Evolutionary conservation across 73 alveolate species (phyloP).

Genomic region (Blepharisma stoltei): DNA sequence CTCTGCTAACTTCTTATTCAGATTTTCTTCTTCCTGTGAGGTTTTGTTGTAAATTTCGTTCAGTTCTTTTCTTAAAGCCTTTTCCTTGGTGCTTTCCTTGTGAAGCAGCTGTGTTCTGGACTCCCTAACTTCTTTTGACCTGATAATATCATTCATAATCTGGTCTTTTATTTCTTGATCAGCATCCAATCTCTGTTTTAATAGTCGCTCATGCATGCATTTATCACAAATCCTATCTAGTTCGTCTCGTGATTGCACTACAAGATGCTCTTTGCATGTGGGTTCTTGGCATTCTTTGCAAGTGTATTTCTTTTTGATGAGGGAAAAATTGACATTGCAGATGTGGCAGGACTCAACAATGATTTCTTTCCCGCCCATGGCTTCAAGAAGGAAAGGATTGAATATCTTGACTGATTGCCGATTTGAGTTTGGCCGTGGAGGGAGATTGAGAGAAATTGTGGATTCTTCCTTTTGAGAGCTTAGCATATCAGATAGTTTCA

Average conservation of each 20-base stretch:
- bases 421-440: no score
- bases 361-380: no score
- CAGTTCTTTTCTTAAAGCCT: not conserved
- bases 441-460: no score
- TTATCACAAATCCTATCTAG: constrained; percentile 10
- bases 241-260: not conserved
- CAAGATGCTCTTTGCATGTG: not conserved
- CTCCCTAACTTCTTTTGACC: not conserved
- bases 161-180: constrained; percentile 6
- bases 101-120: constrained; percentile 15
- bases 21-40: not conserved
- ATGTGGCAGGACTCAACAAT: constrained; percentile 6
- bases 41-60: no score
- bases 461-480: no score
- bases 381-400: no score
- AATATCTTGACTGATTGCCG: no score
- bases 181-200: not conserved
- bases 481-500: no score
- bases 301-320: constrained; percentile 7
- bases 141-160: not conserved
- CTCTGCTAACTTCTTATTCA: not conserved
- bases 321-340: not conserved
- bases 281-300: constrained; percentile 25
- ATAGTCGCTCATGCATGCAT: not conserved
- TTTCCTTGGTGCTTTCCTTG: not conserved